phyloP scores from a whole-genome alignment of 1,284 basidiomycete genomes.

The Ustilago tritici region DNA sequence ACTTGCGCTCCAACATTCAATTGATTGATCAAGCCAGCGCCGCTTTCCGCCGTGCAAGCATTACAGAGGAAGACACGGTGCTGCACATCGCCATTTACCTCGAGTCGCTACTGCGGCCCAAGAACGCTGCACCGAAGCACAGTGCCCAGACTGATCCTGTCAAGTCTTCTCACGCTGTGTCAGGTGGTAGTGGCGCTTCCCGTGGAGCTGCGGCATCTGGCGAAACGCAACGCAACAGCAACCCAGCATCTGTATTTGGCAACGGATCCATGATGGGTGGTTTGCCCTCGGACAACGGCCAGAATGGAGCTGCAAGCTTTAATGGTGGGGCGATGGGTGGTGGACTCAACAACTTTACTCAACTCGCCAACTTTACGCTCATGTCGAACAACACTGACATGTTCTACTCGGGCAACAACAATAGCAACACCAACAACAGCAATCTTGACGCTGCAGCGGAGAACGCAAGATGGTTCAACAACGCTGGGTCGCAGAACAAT shows the following conservation, averaged over 20 bases:
- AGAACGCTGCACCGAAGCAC: slow-evolving; percentile 27
- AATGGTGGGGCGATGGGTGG: background rate
- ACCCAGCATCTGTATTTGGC: background rate
- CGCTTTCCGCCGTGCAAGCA: slow-evolving; percentile 42
- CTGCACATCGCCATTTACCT: slow-evolving; percentile 46
- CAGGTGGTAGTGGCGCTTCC: background rate
- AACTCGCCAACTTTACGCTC: slow-evolving; percentile 40
- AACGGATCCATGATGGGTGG: background rate
- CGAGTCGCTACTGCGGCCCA: slow-evolving; percentile 43
- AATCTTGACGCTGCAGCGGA: background rate
- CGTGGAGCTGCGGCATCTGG: background rate
- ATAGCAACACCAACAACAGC: background rate
- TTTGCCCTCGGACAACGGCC: background rate
- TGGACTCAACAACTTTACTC: slow-evolving; percentile 19
- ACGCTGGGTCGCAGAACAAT: background rate
- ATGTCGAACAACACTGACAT: slow-evolving; percentile 33
- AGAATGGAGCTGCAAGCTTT: background rate
- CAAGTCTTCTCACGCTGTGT: background rate
- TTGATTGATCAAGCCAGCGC: slow-evolving; percentile 45
- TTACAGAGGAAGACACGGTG: slow-evolving; percentile 46
- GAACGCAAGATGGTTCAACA: slow-evolving; percentile 16
- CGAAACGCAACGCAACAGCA: background rate
- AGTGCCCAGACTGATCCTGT: slow-evolving; percentile 1
- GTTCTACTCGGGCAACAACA: slow-evolving; percentile 30
- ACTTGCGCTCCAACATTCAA: slow-evolving; percentile 44